A percentile compares a stretch with the other conserved stretches of the same genome.
Conservation (phyloP, 306 rosid species). For the Hylodesmum podocarpum region DNA sequence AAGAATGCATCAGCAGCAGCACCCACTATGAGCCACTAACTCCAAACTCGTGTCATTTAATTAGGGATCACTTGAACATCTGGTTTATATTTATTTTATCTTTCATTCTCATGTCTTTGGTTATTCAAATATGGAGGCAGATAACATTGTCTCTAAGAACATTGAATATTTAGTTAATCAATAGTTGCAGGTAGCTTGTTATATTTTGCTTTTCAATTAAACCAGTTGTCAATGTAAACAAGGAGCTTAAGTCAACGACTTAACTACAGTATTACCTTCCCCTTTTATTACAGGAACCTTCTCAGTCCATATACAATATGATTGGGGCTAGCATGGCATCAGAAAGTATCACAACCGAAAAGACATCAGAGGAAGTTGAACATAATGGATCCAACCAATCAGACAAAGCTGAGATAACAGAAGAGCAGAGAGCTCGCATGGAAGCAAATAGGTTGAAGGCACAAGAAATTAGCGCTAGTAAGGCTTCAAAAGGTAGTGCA, state of each 20-base stretch:
- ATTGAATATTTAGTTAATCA: neutral
- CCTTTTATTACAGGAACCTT: slow-evolving; percentile 50
- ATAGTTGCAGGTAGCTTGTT: neutral
- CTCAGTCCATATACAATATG: slow-evolving; percentile 25
- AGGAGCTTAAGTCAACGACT: neutral
- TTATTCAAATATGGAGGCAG: neutral
- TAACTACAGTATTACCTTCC: neutral
- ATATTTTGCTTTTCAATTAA: neutral
- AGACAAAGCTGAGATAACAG: slow-evolving; percentile 51
- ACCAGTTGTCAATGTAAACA: neutral
- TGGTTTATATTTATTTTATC: neutral
- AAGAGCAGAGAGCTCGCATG: slow-evolving; percentile 78
- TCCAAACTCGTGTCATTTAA: slow-evolving; percentile 20
- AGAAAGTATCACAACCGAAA: slow-evolving; percentile 25
- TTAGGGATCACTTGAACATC: neutral
- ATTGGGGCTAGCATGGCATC: neutral
- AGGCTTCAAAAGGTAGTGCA: slow-evolving; percentile 27
- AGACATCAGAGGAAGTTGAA: slow-evolving; percentile 33
- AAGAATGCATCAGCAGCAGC: neutral
- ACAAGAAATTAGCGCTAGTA: no score
- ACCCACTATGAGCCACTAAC: no score
- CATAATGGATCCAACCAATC: slow-evolving; percentile 31
- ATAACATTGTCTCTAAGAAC: neutral
- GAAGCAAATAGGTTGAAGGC: slow-evolving; percentile 94
- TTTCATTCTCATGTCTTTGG: neutral